Base-by-base conservation (phyloP, 352 stramenopile genomes). In the Phytophthora capsici region DNA sequence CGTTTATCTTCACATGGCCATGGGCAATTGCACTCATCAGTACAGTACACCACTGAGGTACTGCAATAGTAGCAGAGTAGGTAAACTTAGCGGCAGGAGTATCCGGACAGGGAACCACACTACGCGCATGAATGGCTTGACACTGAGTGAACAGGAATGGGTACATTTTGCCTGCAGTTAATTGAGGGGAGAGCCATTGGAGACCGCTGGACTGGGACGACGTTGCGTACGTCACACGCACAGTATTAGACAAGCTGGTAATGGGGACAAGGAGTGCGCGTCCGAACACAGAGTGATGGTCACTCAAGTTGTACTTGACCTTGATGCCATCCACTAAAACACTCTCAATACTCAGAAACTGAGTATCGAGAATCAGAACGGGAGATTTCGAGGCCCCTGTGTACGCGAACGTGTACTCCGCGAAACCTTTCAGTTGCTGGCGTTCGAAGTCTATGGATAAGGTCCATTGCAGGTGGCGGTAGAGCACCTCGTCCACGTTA, bases 131-230 rank as follows among this genome's bases (percentile, higher is more conserved):
- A 70, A 99, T 99, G 4, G 96, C 95, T 43, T 93, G 82, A 50
- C 87, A 95, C 65, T 98, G 93, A 43, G 93, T 98, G 66, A 98
- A 98, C 17, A 98, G 68, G 69, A 98, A 99, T 14, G 96, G 96
- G 57, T 95, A 77, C 56, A 82, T 83, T 68, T 98, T 98, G 12
- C 88, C 93, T 12, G 92, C 91, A 30, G 97, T 99, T 72, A 98
- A 94, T 44, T 87, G 73, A 19, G 96, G 93, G 4, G 82, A 72
- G 6, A 99, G 78, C 91, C 91, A 98, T 63, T 98, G 93, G 2
- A 95, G 66, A 0, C 93, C 94, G 30, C 75, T 79, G 40, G 75
- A 92, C 16, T 68, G 51, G 0, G 65, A 69, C 14, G 77, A 91
- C 6, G 88, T 97, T 4, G 59, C 50, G 68, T 98, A 98, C 9